phyloP scores from a whole-genome alignment of 1,139 yeast species.

The Pneumocystis canis region DNA sequence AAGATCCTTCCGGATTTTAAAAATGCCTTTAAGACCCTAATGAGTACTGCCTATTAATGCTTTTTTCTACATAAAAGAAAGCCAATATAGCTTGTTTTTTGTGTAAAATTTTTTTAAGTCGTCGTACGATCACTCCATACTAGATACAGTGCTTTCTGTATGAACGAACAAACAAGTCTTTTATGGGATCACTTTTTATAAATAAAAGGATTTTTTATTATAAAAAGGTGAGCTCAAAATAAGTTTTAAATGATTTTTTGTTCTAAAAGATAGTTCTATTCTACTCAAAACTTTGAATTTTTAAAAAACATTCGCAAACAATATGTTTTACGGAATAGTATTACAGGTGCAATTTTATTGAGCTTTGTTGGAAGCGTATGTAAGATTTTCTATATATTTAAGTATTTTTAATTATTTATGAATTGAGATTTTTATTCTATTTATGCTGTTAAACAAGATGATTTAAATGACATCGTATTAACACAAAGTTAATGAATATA shows the following conservation, averaged over 20 bases:
- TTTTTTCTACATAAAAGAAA: constrained; percentile 5
- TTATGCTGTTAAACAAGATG: constrained; percentile 11
- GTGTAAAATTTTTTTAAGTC: not conserved
- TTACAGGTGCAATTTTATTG: constrained; percentile 5
- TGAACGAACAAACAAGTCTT: no score
- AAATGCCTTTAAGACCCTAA: constrained; percentile 2
- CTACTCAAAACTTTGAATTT: not conserved
- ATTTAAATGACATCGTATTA: constrained; percentile 8
- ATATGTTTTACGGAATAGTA: constrained; percentile 5
- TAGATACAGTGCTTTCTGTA: no score
- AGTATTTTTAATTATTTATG: not conserved
- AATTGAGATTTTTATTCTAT: constrained; percentile 7
- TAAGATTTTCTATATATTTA: not conserved
- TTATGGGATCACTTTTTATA: not conserved
- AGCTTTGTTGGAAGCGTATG: constrained; percentile 8
- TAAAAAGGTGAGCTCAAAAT: not conserved
- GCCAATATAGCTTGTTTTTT: not conserved
- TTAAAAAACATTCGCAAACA: not conserved
- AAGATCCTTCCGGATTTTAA: constrained; percentile 2
- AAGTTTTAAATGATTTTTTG: not conserved
- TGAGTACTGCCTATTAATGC: constrained; percentile 3
- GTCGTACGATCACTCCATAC: not conserved
- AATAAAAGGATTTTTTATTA: not conserved
- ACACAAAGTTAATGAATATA: not conserved
- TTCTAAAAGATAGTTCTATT: not conserved